A percentile compares a stretch with the other conserved stretches of the same genome.
Evolutionary conservation across 1,139 yeast species (phyloP).

Genomic region (Saccharomyces hybrid): DNA sequence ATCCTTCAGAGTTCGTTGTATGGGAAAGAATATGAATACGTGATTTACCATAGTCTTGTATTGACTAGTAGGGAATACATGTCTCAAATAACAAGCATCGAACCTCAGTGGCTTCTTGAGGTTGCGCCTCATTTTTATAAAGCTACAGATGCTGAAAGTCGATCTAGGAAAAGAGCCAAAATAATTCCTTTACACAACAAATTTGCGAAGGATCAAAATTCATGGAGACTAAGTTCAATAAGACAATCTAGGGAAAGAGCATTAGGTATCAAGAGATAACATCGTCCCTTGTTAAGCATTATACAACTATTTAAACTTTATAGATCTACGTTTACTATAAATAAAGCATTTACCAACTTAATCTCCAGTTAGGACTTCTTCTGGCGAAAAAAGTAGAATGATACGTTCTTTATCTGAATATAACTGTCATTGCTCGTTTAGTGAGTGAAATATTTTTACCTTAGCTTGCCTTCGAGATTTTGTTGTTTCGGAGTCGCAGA

Average conservation of each 20-base stretch:
- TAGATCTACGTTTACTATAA: background rate
- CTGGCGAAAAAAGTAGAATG: background rate
- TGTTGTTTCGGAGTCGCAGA: background rate
- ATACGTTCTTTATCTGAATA: background rate
- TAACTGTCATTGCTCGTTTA: background rate
- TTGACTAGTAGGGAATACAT: conserved; percentile 83
- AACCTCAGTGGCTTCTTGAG: conserved; percentile 78
- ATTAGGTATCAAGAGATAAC: conserved; percentile 24
- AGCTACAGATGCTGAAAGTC: conserved; percentile 39
- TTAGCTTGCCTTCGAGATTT: background rate
- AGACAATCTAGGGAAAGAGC: conserved; percentile 30
- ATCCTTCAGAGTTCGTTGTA: conserved; percentile 82
- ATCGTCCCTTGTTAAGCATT: background rate
- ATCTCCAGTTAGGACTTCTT: background rate
- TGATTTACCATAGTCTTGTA: conserved; percentile 74
- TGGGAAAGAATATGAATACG: conserved; percentile 68
- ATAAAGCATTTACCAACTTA: background rate
- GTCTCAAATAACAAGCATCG: conserved; percentile 78
- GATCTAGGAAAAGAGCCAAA: conserved; percentile 39
- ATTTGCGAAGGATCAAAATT: conserved; percentile 45
- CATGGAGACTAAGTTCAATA: conserved; percentile 46
- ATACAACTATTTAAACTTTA: background rate
- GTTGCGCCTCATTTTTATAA: conserved; percentile 84
- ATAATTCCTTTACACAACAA: conserved; percentile 59
- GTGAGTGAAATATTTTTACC: background rate